Evolutionary conservation across 768 basidiomycete genomes (phyloP).

Genomic region (Agaricus sinodeliciosus): DNA sequence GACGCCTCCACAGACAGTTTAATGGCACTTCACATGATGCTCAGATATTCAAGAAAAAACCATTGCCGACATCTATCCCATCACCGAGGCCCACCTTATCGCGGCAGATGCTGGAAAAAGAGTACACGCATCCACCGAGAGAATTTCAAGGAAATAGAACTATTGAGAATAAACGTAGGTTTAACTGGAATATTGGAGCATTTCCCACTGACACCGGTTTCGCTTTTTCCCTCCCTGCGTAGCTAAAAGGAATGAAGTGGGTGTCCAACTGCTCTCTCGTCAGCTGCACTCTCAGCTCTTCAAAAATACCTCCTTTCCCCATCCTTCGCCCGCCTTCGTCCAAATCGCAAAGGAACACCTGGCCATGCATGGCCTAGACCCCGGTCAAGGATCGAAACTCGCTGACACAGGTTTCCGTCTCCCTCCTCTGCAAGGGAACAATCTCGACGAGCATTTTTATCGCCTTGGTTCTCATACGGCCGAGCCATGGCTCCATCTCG

Average conservation of each 20-base stretch:
- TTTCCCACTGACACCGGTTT: background rate
- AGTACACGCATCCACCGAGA: background rate
- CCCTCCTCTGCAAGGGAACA: conserved; percentile 74
- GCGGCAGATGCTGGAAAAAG: background rate
- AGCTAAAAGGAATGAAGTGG: conserved; percentile 79
- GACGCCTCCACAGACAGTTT: background rate
- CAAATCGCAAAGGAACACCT: conserved; percentile 81
- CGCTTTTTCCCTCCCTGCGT: background rate
- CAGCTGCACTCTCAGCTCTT: conserved; percentile 83
- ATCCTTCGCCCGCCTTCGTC: conserved; percentile 53
- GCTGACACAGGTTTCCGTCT: conserved; percentile 75
- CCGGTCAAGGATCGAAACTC: conserved; percentile 72
- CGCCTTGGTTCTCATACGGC: conserved; percentile 62
- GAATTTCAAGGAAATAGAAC: background rate
- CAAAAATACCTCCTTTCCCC: conserved; percentile 54
- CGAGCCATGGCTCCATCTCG: conserved; percentile 73
- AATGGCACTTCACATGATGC: background rate
- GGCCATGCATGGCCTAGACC: conserved; percentile 72
- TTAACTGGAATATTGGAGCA: background rate
- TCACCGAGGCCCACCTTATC: background rate
- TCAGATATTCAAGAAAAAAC: conserved; percentile 5
- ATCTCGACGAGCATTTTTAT: conserved; percentile 86
- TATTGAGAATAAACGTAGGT: background rate
- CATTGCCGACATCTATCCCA: background rate
- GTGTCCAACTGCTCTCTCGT: conserved; percentile 88